Evolutionary conservation across 257 asterid genomes (phyloP), one percentile per base, ranked within the genome.

Genomic region (Nicotiana obtusifolia): DNA sequence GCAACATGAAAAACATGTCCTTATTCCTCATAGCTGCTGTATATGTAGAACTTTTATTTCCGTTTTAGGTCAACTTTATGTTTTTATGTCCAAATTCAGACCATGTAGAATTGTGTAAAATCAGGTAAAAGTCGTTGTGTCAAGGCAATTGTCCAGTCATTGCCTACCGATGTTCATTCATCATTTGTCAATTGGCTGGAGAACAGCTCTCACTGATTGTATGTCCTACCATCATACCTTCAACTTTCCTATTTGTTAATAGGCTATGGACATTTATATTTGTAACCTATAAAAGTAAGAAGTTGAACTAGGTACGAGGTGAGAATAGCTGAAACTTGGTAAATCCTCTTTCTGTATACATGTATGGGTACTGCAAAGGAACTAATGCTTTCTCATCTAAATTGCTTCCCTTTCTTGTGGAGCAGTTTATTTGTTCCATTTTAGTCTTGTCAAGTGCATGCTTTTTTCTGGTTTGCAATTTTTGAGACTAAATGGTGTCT

Each of bases 121-220:
- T 82, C 92, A 94, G 98, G 98, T 93, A 75, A 93, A 95, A 91
- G 94, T 95, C 83, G 98, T 93, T 80, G 97, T 92, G 83, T 95
- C 98, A 93, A 89, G 98, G 98, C 53, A 97, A 95, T 73, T 93
- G 97, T 91, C 67, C 89, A 87, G 90, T 95, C 97, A 62, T 85
- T 95, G 89, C 95, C 99, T n/a, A 84, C 89, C 35, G 98, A 95
- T 91, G 93, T 93, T 30, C 91, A 95, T 77, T 91, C 92, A 73
- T 88, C 95, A 17, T 95, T 93, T 54, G 97, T 95, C 82, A 93
- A 91, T 87, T 93, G 97, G 97, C 90, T 95, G 8, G 99, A 95
- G 97, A 93, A 85, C 97, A 95, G 75, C 90, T 93, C 75, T 92
- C 96, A 49, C 92, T 91, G 87, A 78, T 95, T 84, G 98, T 95